Evolutionary conservation across 23 red algal genomes (phyloP).

Genomic region (Cyanidioschyzon merolae): DNA sequence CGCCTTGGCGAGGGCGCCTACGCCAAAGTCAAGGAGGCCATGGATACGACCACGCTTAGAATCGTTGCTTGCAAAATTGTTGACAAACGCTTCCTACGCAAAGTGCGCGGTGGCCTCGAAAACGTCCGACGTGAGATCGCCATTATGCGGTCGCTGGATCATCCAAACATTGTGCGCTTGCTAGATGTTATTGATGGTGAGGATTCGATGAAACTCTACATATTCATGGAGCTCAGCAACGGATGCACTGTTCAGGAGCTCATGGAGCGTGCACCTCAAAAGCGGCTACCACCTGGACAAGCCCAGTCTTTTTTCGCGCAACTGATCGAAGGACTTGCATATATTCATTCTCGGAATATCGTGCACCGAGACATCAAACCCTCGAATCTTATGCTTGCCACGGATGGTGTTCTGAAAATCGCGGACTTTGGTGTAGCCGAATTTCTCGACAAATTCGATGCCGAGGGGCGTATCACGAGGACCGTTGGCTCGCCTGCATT

Average conservation of each 20-base stretch:
- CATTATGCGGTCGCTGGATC: conserved; percentile 59
- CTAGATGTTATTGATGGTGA: conserved; percentile 69
- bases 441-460: conserved; percentile 76
- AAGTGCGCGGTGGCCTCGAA: conserved; percentile 53
- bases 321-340: conserved; percentile 55
- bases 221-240: conserved; percentile 87
- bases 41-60: conserved; percentile 67
- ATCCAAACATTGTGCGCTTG: conserved; percentile 84
- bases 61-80: conserved; percentile 91
- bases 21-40: conserved; percentile 79
- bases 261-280: conserved; percentile 32
- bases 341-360: conserved; percentile 74
- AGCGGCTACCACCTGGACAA: conserved; percentile 45
- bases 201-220: conserved; percentile 46
- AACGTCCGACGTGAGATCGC: conserved; percentile 72
- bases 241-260: conserved; percentile 74
- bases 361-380: conserved; percentile 99
- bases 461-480: conserved; percentile 52
- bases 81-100: conserved; percentile 52
- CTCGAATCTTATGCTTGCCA: conserved; percentile 78
- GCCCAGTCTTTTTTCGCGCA: conserved; percentile 61
- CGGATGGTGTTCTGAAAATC: conserved; percentile 62
- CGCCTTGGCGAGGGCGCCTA: conserved; percentile 86
- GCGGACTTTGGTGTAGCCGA: conserved; percentile 98
- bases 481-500: conserved; percentile 91